Evolutionary conservation across 768 basidiomycete species (phyloP), one percentile per base, ranked within the genome.

Genomic region (Hemileccinum rubropunctum): DNA sequence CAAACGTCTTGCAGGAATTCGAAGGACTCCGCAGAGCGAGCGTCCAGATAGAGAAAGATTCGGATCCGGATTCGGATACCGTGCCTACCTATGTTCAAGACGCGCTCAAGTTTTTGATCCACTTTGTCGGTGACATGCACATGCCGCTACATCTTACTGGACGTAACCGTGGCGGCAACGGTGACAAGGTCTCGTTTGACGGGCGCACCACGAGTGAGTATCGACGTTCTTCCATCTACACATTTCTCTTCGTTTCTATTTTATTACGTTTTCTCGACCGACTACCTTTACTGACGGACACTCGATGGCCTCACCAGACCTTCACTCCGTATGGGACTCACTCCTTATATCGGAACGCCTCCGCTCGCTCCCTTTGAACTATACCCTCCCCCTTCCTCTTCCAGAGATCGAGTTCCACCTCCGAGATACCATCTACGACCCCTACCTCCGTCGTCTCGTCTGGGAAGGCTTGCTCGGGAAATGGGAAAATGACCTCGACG

Each of bases 51-150:
- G 50, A 26, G 18, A 20, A 7, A 9, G 7, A 18, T 30, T 30
- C 28, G 11, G 11, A 30, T 30, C 9, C 28, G 28, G 28, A 30
- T 30, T 12, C 39, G n/a, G 49, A 51, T 10, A 40, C 60, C 2
- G 68, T 71, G 14, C 60, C 60, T 0, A 66, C 53, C 6, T 68
- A 64, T 11, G 83, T 83, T 2, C 83, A 86, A 60, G 88, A 92
- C 58, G 90, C 95, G 2, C 74, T 98, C 59, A 88, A 90, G 66
- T 99, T 97, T 73, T 73, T 99, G 28, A 79, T 95, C 27, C 97
- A 99, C 67, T 98, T 92, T 59, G 47, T 97, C 11, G 94, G 95
- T 0, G 95, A 98, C 65, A 75, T 95, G 76, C 95, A 97, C 60
- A 84, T 88, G 79, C 95, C 95, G 5, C 72, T 99, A 47, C 95